phyloP scores from a whole-genome alignment of 2,329 filamentous ascomycete species.

The Alternaria sp. region DNA sequence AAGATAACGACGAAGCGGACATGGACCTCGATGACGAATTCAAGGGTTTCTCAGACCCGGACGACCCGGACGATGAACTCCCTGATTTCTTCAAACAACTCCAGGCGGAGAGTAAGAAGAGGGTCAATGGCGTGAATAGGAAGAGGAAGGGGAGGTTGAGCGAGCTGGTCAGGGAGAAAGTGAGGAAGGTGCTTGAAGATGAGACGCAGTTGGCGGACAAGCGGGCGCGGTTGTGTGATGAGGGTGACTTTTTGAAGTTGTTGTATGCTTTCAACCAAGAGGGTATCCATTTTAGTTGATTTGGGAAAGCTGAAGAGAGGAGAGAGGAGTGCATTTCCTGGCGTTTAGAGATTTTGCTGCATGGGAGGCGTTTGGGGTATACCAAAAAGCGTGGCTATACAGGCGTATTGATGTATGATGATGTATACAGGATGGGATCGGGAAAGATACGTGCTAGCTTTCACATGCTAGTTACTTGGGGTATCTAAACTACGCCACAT shows the following conservation, averaged over 20 bases:
- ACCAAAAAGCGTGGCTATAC: conserved; percentile 27
- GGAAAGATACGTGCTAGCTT: not conserved
- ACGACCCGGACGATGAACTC: conserved; percentile 71
- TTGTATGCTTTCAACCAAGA: conserved; percentile 87
- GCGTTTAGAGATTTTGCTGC: conserved; percentile 1
- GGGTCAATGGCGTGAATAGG: conserved; percentile 58
- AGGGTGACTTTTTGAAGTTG: conserved; percentile 87
- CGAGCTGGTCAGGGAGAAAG: conserved; percentile 84
- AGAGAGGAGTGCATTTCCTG: not conserved
- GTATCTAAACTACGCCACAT: conserved; percentile 3
- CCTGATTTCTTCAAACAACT: conserved; percentile 83
- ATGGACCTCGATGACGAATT: conserved; percentile 60
- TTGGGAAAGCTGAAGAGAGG: too few species aligned
- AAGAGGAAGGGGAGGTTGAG: conserved; percentile 81
- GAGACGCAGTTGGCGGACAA: conserved; percentile 82
- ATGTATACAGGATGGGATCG: not conserved
- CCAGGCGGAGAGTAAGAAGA: conserved; percentile 49
- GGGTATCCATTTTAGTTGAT: conserved; percentile 81
- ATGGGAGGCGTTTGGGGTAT: conserved; percentile 18
- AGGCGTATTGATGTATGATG: not conserved
- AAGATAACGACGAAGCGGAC: conserved; percentile 52
- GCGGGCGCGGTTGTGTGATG: conserved; percentile 84
- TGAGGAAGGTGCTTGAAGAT: conserved; percentile 81
- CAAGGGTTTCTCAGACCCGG: conserved; percentile 60
- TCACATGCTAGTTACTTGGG: not conserved